Evolutionary conservation across 345 rosid genomes (phyloP), one percentile per base, ranked within the genome.

Genomic region (Salix exigua): DNA sequence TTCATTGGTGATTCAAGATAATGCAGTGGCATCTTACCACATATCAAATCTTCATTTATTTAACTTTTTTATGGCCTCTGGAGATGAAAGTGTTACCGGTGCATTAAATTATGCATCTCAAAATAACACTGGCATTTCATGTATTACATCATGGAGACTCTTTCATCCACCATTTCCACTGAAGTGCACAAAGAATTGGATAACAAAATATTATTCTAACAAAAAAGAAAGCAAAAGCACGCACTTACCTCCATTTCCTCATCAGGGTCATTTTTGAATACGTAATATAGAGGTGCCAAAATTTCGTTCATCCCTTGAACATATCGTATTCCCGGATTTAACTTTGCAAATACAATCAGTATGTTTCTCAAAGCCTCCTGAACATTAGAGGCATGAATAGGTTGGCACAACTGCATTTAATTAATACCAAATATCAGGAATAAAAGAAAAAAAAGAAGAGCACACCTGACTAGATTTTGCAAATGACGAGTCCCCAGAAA

Each of bases 291-390:
- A 61, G 97, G 99, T 73, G 99, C 99, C 89, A 93, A 79, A 80
- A 93, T 87, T 81, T 95, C 99, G 74, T 95, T 95, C 99, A 95
- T 95, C 86, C 99, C 99, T 88, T 95, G 99, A 71, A 95, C 97
- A 83, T 95, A 95, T 91, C 97, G 89, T 82, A 95, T 91, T 51
- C 99, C 97, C 66, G 97, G 97, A 86, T 95, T 95, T 82, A 95
- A 86, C 92, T 95, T 95, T 25, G 99, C 99, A 76, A 93, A 95
- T 42, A 95, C 82, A 60, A 81, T 85, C 84, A 95, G 83, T 58
- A 93, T 86, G 74, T 83, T 89, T 86, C 76, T 93, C 89, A 95
- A 79, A 73, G 98, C 92, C 61, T 91, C 98, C 99, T 95, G 87
- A 70, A 86, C 66, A 86, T 4, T 25, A 68, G 64, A 78, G 69